phyloP scores from a whole-genome alignment of 2,329 filamentous ascomycete species.

The Microdochium bolleyi region DNA sequence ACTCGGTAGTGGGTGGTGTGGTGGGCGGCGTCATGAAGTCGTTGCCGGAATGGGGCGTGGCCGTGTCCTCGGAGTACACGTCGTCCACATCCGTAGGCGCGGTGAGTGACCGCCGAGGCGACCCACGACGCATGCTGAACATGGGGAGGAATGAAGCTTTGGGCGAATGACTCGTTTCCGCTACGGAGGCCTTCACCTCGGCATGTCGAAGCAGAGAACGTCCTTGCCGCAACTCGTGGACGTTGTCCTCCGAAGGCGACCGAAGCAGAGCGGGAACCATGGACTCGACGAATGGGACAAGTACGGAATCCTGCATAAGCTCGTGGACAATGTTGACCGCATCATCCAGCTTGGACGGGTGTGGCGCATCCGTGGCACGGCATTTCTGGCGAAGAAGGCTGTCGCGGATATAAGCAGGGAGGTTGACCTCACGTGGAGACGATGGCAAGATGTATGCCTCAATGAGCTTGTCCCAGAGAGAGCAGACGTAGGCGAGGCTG shows the following conservation, averaged over 20 bases:
- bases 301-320: constrained; percentile 93
- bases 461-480: constrained; percentile 81
- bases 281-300: constrained; percentile 82
- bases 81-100: constrained; percentile 37
- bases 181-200: constrained; percentile 21
- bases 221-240: constrained; percentile 24
- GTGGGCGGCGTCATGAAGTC: constrained; percentile 70
- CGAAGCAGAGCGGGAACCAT: constrained; percentile 31
- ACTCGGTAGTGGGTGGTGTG: constrained; percentile 58
- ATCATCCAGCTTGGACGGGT: constrained; percentile 68
- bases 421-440: constrained; percentile 80
- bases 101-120: constrained; percentile 20
- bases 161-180: constrained; percentile 34
- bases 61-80: constrained; percentile 57
- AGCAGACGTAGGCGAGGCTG: constrained; percentile 55
- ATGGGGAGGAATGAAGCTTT: constrained; percentile 34
- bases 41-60: constrained; percentile 46
- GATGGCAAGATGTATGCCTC: constrained; percentile 85
- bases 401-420: constrained; percentile 80
- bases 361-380: constrained; percentile 53
- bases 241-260: constrained; percentile 25
- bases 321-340: constrained; percentile 88
- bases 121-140: constrained; percentile 25
- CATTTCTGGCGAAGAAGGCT: constrained; percentile 59
- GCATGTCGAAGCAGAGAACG: constrained; percentile 28